Percentiles rank a stretch among this genome's conserved stretches.
Conservation (phyloP, 1,284 basidiomycete genomes). For the Coniferiporia weirii region DNA sequence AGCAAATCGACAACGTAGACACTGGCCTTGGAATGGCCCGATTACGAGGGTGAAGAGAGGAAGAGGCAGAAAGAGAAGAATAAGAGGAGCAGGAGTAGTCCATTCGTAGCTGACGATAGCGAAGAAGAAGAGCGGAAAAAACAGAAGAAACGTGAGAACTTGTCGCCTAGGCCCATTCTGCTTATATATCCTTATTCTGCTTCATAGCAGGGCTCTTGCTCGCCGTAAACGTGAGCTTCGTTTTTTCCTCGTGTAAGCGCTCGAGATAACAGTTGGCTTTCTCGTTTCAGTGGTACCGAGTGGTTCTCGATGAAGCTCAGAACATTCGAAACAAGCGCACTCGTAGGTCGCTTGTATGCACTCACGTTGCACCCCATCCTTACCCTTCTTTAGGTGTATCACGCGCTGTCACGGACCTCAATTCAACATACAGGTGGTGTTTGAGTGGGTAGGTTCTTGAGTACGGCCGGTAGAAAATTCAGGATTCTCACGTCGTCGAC, state of each 20-base stretch:
- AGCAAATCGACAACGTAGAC: constrained; percentile 33
- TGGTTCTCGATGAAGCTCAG: constrained; percentile 54
- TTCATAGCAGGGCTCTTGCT: constrained; percentile 9
- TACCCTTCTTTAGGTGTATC: constrained; percentile 34
- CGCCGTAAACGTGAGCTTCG: constrained; percentile 23
- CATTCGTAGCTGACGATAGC: constrained; percentile 39
- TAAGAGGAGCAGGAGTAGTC: constrained; percentile 31
- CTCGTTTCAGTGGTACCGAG: constrained; percentile 41
- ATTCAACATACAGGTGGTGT: constrained; percentile 45
- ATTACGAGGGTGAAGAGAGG: constrained; percentile 40
- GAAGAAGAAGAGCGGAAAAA: constrained; percentile 32
- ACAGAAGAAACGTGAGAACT: constrained; percentile 26
- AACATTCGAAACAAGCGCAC: constrained; percentile 47
- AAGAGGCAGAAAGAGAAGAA: constrained; percentile 37
- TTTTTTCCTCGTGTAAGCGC: neutral
- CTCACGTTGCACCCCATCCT: too few species aligned
- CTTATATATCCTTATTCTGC: neutral
- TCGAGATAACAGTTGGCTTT: neutral
- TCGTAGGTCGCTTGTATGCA: constrained; percentile 27
- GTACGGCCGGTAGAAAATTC: neutral
- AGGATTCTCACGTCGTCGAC: neutral
- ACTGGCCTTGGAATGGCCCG: constrained; percentile 52
- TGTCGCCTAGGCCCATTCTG: neutral
- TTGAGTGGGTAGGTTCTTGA: constrained; percentile 41
- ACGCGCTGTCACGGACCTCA: constrained; percentile 42